These are phyloP conservation scores for Cryphonectria parasitica DNA, from an alignment of 2,329 filamentous ascomycete genomes.

Conservation along the genomic window DNA sequence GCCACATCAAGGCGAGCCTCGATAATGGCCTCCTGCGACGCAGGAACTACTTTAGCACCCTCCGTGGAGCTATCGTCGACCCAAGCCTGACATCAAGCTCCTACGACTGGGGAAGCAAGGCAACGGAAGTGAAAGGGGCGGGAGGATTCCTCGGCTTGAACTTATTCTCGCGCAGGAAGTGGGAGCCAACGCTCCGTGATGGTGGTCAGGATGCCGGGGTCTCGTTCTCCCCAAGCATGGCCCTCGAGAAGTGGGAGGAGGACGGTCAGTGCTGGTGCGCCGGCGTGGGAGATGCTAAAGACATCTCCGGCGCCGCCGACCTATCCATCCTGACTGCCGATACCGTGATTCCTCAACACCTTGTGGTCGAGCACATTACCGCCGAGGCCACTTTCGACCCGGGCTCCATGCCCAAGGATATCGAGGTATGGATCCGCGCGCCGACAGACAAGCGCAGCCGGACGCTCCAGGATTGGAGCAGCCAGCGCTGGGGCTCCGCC, in stretches of 20 bases:
- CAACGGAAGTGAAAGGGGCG: conserved; percentile 33
- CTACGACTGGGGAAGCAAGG: conserved; percentile 44
- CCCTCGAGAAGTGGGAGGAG: conserved; percentile 73
- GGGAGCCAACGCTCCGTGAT: conserved; percentile 31
- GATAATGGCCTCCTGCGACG: conserved; percentile 52
- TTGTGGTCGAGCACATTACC: conserved; percentile 75
- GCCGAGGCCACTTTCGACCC: conserved; percentile 64
- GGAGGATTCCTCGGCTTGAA: neutral
- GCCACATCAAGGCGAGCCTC: conserved; percentile 50
- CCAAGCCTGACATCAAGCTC: conserved; percentile 62
- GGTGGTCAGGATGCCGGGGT: conserved; percentile 31
- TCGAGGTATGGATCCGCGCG: conserved; percentile 72
- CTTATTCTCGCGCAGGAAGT: conserved; percentile 27
- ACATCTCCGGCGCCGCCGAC: conserved; percentile 58
- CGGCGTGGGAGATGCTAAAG: conserved; percentile 46
- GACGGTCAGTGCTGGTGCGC: conserved; percentile 90
- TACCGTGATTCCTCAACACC: conserved; percentile 65
- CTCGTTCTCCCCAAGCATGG: conserved; percentile 51
- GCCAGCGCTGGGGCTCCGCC: conserved; percentile 43
- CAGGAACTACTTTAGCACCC: conserved; percentile 74
- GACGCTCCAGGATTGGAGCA: conserved; percentile 49
- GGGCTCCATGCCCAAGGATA: conserved; percentile 63
- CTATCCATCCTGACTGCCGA: conserved; percentile 66
- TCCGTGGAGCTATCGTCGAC: conserved; percentile 69
- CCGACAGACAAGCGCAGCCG: conserved; percentile 48